phyloP scores from a whole-genome alignment of 1,284 basidiomycete genomes.

The Lentinula novae-zelandiae region DNA sequence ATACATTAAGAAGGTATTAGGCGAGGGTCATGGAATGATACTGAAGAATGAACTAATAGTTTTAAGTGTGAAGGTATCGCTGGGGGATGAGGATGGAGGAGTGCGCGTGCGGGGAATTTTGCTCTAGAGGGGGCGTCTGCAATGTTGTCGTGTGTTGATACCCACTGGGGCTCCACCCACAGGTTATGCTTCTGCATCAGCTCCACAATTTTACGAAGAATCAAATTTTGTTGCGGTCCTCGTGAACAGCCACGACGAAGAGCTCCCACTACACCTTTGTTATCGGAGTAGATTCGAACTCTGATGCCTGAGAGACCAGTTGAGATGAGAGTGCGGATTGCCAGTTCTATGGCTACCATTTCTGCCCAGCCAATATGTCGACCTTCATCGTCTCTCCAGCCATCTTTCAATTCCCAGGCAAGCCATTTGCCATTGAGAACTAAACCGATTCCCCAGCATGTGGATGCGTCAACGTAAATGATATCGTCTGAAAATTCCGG shows the following conservation, averaged over 20 bases:
- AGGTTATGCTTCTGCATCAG: conserved; percentile 20
- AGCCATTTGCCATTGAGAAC: conserved; percentile 20
- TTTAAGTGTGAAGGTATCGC: background rate
- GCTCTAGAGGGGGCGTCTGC: conserved; percentile 28
- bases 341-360: conserved; percentile 28
- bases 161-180: conserved; percentile 22
- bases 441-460: conserved; percentile 22
- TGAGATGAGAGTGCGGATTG: conserved; percentile 8
- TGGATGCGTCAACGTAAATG: conserved; percentile 23
- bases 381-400: conserved; percentile 22
- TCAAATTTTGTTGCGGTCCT: conserved; percentile 22
- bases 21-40: background rate
- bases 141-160: conserved; percentile 24
- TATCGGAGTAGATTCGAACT: conserved; percentile 28
- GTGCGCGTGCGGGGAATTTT: background rate
- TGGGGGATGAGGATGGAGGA: conserved; percentile 5
- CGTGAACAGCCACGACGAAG: conserved; percentile 22
- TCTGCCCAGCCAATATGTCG: conserved; percentile 33
- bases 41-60: background rate
- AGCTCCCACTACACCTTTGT: conserved; percentile 28
- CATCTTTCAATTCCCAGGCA: conserved; percentile 21
- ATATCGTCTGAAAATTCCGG: background rate
- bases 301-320: conserved; percentile 12
- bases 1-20: background rate
- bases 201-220: conserved; percentile 22